These are phyloP conservation scores for Dendrobium catenatum DNA, from an alignment of 106 monocot genomes.

Conservation along the genomic window DNA sequence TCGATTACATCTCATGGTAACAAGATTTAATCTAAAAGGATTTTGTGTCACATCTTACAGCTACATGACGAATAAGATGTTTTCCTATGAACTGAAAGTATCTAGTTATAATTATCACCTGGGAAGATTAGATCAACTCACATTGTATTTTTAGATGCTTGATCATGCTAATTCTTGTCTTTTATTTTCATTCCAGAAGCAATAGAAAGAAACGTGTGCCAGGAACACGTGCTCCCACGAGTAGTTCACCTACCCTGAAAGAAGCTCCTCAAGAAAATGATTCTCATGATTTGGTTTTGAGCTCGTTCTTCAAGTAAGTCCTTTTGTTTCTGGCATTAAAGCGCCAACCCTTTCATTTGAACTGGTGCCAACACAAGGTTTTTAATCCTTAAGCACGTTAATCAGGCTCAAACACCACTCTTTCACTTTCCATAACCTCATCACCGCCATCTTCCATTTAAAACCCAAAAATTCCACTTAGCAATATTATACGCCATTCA, in stretches of 20 bases:
- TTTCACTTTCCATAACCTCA: not conserved
- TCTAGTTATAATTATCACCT: not conserved
- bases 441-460: not conserved
- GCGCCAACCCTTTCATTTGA: not conserved
- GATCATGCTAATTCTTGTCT: not conserved
- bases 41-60: not conserved
- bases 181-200: conserved; percentile 4
- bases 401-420: not conserved
- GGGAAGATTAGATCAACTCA: not conserved
- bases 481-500: not conserved
- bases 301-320: conserved; percentile 4
- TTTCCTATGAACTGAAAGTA: not conserved
- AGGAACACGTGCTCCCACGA: not conserved
- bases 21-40: not conserved
- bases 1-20: not conserved
- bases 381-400: not conserved
- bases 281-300: conserved; percentile 8
- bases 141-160: not conserved
- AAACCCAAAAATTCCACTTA: not conserved
- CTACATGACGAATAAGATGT: not conserved
- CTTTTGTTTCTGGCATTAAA: not conserved
- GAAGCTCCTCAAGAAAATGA: conserved; percentile 4
- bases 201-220: not conserved
- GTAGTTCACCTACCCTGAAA: not conserved
- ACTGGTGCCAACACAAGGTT: not conserved